A percentile compares a stretch with the other conserved stretches of the same genome.
These are phyloP conservation scores for Fusarium kyushuense DNA, from an alignment of 2,329 filamentous ascomycete species.

Conservation along the genomic window DNA sequence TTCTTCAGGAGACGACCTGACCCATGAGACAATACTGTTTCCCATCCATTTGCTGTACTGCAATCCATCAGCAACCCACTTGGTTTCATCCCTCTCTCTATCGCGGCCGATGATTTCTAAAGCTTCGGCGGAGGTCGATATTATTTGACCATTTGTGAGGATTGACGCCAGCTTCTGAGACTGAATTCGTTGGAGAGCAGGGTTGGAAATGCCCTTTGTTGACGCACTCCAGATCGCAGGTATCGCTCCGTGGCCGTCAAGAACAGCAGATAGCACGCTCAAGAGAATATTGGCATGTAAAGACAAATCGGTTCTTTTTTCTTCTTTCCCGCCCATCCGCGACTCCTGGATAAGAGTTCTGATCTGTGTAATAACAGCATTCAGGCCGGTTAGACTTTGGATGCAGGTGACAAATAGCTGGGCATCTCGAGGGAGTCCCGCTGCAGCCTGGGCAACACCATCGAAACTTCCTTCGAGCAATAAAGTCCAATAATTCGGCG, in stretches of 20 bases:
- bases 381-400: conserved; percentile 79
- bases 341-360: conserved; percentile 69
- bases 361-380: conserved; percentile 79
- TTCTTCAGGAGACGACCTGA: conserved; percentile 48
- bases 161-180: conserved; percentile 57
- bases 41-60: conserved; percentile 80
- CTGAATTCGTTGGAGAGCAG: conserved; percentile 49
- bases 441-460: conserved; percentile 11
- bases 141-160: conserved; percentile 62
- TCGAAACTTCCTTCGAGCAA: conserved; percentile 61
- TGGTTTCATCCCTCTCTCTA: conserved; percentile 35
- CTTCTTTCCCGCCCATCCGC: conserved; percentile 54
- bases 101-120: conserved; percentile 60
- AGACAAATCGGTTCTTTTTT: conserved; percentile 56
- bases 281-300: conserved; percentile 60
- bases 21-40: conserved; percentile 67
- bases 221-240: conserved; percentile 55
- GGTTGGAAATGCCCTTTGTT: conserved; percentile 38
- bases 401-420: conserved; percentile 73
- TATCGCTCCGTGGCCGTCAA: conserved; percentile 56
- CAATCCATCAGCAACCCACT: conserved; percentile 74
- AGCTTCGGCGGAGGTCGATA: conserved; percentile 68
- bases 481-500: conserved; percentile 84
- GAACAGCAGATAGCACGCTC: conserved; percentile 58
- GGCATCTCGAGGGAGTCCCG: conserved; percentile 52